These are phyloP conservation scores for Ascochyta rabiei DNA, from an alignment of 2,329 filamentous ascomycete species.

Conservation along the genomic window DNA sequence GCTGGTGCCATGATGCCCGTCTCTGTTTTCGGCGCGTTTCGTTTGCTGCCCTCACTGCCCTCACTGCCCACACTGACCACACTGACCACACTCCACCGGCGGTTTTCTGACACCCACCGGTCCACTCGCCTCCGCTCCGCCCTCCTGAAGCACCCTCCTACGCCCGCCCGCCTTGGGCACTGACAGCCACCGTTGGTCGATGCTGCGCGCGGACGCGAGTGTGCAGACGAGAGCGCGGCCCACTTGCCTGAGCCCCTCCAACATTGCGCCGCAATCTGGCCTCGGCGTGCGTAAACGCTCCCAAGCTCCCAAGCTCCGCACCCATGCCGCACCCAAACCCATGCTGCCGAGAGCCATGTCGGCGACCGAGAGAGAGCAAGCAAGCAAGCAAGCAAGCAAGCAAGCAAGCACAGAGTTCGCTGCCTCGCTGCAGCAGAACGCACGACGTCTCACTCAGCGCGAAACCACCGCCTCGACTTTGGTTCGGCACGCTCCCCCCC, in stretches of 20 bases:
- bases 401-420: constrained; percentile 16
- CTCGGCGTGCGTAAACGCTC: constrained; percentile 28
- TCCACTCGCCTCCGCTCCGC: constrained; percentile 20
- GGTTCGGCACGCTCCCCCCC: constrained; percentile 9
- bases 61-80: not conserved
- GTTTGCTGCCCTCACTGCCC: constrained; percentile 18
- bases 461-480: constrained; percentile 20
- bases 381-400: no score
- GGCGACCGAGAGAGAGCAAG: constrained; percentile 12
- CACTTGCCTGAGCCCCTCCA: constrained; percentile 18
- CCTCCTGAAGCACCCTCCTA: constrained; percentile 13
- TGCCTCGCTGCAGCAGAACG: constrained; percentile 15
- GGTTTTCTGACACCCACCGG: constrained; percentile 7
- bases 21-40: constrained; percentile 23
- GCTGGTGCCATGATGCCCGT: constrained; percentile 7
- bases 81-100: not conserved
- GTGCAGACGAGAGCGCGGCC: constrained; percentile 26
- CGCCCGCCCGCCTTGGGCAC: constrained; percentile 25
- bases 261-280: constrained; percentile 13
- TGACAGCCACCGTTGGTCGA: constrained; percentile 23
- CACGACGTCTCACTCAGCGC: constrained; percentile 21
- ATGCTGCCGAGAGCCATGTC: constrained; percentile 24
- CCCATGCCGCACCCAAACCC: constrained; percentile 24
- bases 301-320: no score
- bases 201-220: constrained; percentile 20